Conservation (phyloP, 2,329 filamentous ascomycete genomes). For the Helotiales sp. region DNA sequence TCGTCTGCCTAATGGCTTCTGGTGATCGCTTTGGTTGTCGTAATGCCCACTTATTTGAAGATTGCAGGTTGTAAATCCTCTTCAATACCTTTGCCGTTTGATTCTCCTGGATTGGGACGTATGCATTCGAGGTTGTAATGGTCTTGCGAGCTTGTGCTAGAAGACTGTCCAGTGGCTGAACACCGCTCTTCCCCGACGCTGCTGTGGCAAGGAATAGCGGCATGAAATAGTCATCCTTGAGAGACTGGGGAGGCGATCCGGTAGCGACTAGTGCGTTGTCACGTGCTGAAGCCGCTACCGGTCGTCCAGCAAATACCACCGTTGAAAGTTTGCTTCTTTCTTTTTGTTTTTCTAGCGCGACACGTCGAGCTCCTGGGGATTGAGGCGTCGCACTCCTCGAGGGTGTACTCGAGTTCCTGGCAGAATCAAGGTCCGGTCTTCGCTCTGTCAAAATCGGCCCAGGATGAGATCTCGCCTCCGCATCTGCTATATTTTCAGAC, state of each 20-base stretch:
- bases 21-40: slow-evolving; percentile 82
- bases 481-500: slow-evolving; percentile 70
- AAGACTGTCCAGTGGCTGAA: slow-evolving; percentile 68
- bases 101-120: slow-evolving; percentile 79
- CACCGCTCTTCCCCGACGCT: slow-evolving; percentile 59
- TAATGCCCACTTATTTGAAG: slow-evolving; percentile 88
- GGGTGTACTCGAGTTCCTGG: slow-evolving; percentile 24
- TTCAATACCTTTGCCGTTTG: slow-evolving; percentile 86
- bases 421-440: slow-evolving; percentile 21
- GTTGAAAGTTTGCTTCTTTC: slow-evolving; percentile 69
- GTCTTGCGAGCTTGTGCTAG: slow-evolving; percentile 86
- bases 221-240: slow-evolving; percentile 62
- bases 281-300: slow-evolving; percentile 43
- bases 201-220: slow-evolving; percentile 58
- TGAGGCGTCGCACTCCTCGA: slow-evolving; percentile 43
- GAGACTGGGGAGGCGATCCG: slow-evolving; percentile 13
- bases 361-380: slow-evolving; percentile 40
- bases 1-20: slow-evolving; percentile 74
- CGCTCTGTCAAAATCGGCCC: too few species aligned
- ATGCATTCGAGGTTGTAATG: slow-evolving; percentile 79
- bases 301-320: slow-evolving; percentile 75
- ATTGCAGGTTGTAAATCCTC: slow-evolving; percentile 86
- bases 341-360: slow-evolving; percentile 46
- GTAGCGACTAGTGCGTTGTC: slow-evolving; percentile 15
- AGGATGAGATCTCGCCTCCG: too few species aligned